Percentiles rank a stretch among this genome's conserved stretches.
Conservation (phyloP, 768 basidiomycete species). For the Kwoniella dendrophila region DNA sequence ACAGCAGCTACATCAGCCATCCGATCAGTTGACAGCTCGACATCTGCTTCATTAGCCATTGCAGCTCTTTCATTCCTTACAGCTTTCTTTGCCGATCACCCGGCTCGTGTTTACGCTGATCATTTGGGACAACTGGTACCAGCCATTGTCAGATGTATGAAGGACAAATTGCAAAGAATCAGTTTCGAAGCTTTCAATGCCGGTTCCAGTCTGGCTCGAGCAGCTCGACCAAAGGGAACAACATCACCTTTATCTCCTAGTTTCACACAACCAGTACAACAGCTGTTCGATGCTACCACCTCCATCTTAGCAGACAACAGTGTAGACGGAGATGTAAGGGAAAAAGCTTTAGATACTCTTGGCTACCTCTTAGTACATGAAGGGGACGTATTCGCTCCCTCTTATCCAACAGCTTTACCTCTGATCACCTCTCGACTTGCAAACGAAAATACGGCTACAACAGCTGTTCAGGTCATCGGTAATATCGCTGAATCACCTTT, state of each 20-base stretch:
- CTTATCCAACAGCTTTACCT: slow-evolving; percentile 45
- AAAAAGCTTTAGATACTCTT: slow-evolving; percentile 76
- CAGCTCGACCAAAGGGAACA: slow-evolving; percentile 60
- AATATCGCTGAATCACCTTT: slow-evolving; percentile 66
- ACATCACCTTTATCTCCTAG: slow-evolving; percentile 37
- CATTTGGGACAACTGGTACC: slow-evolving; percentile 72
- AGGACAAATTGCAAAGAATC: slow-evolving; percentile 84
- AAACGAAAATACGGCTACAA: slow-evolving; percentile 57
- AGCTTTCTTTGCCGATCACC: slow-evolving; percentile 76
- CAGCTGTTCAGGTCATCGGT: slow-evolving; percentile 72
- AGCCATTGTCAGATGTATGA: slow-evolving; percentile 71
- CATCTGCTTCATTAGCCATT: slow-evolving; percentile 78
- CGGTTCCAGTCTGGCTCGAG: slow-evolving; percentile 77
- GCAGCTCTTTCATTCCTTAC: slow-evolving; percentile 82
- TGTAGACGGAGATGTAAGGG: slow-evolving; percentile 87
- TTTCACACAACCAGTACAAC: slow-evolving; percentile 59
- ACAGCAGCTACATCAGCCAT: slow-evolving; percentile 50
- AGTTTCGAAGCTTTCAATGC: slow-evolving; percentile 84
- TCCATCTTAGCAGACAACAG: slow-evolving; percentile 72
- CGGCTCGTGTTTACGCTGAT: slow-evolving; percentile 63
- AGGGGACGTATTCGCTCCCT: slow-evolving; percentile 66
- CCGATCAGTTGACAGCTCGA: slow-evolving; percentile 59
- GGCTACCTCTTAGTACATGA: slow-evolving; percentile 87
- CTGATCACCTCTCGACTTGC: slow-evolving; percentile 49
- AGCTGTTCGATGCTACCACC: slow-evolving; percentile 74